Base-by-base conservation (phyloP, 2,329 filamentous ascomycete species). In the Aspergillus arachidicola region DNA sequence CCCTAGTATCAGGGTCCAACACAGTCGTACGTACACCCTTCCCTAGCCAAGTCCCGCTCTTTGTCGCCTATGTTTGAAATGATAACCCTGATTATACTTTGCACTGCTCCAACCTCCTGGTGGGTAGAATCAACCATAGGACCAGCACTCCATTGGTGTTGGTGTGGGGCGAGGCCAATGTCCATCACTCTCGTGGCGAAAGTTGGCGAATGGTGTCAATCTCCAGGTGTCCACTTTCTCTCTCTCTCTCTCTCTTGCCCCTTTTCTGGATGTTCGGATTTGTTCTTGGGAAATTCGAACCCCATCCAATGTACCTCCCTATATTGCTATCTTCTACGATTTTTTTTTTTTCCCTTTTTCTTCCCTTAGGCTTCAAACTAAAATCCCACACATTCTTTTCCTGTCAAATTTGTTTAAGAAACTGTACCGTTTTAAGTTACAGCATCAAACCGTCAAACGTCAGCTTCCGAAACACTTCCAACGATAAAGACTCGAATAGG, bases 151-250 rank as follows among this genome's bases (percentile, higher is more conserved):
- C 51, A 53, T 54, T 57, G 48, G 57, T 56, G 43, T 32, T 34
- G 38, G 14, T 53, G 60, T 68, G 66, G 66, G 64, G 62, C 66
- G 53, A 63, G 56, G 57, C 62, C 23, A 66, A 59, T 64, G 59
- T 53, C 60, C 60, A 66, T 64, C 61, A 55, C 61, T 66, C 65
- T 67, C 61, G 61, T 67, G 61, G 61, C 63, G 59, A 66, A 21
- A 41, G 38, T 55, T 60, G 57, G 56, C 57, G 57, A 63, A 45
- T 62, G 57, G 58, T 64, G 65, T 66, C 62, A 64, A 62, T 67
- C 62, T 54, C 66, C 63, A 64, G 53, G 60, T 62, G 51, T 48
- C 63, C 66, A 66, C 63, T 51, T 61, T 16, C 34, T 36, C 14
- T 16, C 34, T 60, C 65, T n/a, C n/a, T 64, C 53, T 45, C 46